Evolutionary conservation across 2,329 filamentous ascomycete genomes (phyloP).

Genomic region (Alternaria arbusti): DNA sequence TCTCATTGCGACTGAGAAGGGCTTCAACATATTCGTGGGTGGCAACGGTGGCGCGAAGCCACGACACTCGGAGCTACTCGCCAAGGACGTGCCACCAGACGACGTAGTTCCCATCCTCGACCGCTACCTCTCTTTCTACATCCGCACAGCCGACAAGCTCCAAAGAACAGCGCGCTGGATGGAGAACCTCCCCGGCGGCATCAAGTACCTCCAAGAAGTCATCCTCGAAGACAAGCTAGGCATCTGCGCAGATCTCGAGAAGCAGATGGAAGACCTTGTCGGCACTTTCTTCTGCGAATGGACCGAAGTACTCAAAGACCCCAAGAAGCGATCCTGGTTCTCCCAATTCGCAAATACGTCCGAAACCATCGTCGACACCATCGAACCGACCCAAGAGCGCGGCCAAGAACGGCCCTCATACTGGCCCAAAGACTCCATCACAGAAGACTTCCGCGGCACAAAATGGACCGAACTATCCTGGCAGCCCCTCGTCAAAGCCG

Average conservation of each 20-base stretch:
- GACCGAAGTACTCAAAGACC: constrained; percentile 78
- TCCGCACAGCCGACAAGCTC: constrained; percentile 87
- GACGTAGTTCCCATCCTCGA: constrained; percentile 85
- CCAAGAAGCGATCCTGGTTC: constrained; percentile 73
- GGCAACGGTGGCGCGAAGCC: constrained; percentile 91
- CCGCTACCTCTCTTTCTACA: constrained; percentile 91
- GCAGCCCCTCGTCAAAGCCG: constrained; percentile 78
- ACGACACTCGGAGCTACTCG: constrained; percentile 79
- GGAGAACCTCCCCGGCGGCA: constrained; percentile 80
- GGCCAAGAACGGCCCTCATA: constrained; percentile 75
- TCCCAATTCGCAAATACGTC: constrained; percentile 82
- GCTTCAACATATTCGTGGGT: constrained; percentile 90
- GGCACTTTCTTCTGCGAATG: constrained; percentile 89
- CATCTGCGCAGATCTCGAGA: constrained; percentile 81
- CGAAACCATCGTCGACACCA: constrained; percentile 68
- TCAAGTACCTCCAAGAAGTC: constrained; percentile 82
- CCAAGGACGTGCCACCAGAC: constrained; percentile 82
- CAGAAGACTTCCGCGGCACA: constrained; percentile 74
- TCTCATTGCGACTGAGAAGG: constrained; percentile 89
- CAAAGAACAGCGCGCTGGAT: constrained; percentile 90
- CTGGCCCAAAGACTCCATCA: constrained; percentile 74
- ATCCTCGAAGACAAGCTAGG: constrained; percentile 85
- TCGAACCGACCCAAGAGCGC: constrained; percentile 75
- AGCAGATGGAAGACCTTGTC: constrained; percentile 86
- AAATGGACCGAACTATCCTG: constrained; percentile 73